Evolutionary conservation across 2,329 filamentous ascomycete species (phyloP).

Genomic region (Aspergillus ochraceoroseus): DNA sequence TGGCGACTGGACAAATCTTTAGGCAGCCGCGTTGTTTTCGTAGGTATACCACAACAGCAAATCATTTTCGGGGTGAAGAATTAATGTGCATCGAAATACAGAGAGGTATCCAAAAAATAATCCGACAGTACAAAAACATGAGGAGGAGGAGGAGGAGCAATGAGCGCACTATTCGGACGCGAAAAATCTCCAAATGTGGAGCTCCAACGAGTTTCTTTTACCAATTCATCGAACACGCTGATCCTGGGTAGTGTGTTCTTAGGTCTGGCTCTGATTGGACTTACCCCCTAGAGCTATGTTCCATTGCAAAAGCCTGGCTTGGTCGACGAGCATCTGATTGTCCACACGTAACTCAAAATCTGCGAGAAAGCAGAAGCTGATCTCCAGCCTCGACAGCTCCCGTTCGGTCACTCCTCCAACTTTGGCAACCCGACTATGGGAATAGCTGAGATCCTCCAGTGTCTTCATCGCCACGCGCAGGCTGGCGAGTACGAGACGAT

Average conservation of each 20-base stretch:
- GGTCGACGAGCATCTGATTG: conserved; percentile 51
- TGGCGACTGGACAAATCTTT: too few relatives aligned
- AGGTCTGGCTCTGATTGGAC: background rate
- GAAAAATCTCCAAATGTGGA: background rate
- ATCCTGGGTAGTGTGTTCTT: background rate
- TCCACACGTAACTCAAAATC: conserved; percentile 72
- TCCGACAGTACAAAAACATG: conserved; percentile 1
- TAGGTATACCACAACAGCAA: background rate
- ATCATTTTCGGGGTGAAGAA: too few relatives aligned
- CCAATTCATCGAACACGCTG: too few relatives aligned
- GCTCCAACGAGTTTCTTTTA: too few relatives aligned
- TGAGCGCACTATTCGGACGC: too few relatives aligned
- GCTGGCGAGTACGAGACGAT: conserved; percentile 77
- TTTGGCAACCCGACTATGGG: conserved; percentile 74
- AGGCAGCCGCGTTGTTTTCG: conserved; percentile 13
- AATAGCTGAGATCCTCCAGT: conserved; percentile 85
- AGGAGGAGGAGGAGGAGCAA: background rate
- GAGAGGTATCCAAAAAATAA: conserved; percentile 1
- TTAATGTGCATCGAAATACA: too few relatives aligned
- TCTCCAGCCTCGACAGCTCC: conserved; percentile 79
- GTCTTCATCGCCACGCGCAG: conserved; percentile 89
- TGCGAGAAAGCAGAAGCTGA: conserved; percentile 82
- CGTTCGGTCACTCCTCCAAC: conserved; percentile 81
- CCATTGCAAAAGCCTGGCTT: conserved; percentile 42
- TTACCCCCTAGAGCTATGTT: conserved; percentile 1